Conservation (phyloP, 176 grass and related monocot genomes). For the Poa annua region DNA sequence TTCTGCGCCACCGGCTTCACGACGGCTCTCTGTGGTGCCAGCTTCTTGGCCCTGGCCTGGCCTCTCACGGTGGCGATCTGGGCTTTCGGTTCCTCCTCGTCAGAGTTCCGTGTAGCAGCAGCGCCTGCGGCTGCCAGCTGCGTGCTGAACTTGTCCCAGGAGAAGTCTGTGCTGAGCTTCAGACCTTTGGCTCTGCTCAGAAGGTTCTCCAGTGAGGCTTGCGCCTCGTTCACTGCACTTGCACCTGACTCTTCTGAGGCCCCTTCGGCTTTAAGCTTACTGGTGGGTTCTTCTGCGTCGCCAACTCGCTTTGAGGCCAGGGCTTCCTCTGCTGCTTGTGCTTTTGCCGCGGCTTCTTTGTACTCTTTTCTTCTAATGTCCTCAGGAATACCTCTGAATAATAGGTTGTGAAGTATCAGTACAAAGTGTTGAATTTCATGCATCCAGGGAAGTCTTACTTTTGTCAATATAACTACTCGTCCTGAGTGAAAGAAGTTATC, state of each 20-base stretch:
- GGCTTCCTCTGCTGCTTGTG: conserved; percentile 62
- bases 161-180: conserved; percentile 56
- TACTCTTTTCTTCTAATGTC: conserved; percentile 84
- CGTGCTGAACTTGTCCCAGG: conserved; percentile 76
- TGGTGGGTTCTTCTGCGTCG: conserved; percentile 46
- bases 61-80: conserved; percentile 84
- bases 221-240: conserved; percentile 19
- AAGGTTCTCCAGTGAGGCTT: conserved; percentile 58
- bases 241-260: conserved; percentile 32
- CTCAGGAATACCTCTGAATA: conserved; percentile 75
- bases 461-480: not conserved
- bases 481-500: not conserved
- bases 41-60: conserved; percentile 77
- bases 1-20: conserved; percentile 66
- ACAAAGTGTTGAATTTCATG: conserved; percentile 5
- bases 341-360: conserved; percentile 69
- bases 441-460: not conserved
- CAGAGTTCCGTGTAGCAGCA: conserved; percentile 16
- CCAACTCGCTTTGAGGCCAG: conserved; percentile 49
- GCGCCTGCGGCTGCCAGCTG: conserved; percentile 47
- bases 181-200: conserved; percentile 64
- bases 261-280: conserved; percentile 41
- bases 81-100: conserved; percentile 54
- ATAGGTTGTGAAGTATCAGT: not conserved
- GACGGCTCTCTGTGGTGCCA: conserved; percentile 72